phyloP scores from a whole-genome alignment of 1,139 yeast genomes.

The Candida pseudoviswanathii region DNA sequence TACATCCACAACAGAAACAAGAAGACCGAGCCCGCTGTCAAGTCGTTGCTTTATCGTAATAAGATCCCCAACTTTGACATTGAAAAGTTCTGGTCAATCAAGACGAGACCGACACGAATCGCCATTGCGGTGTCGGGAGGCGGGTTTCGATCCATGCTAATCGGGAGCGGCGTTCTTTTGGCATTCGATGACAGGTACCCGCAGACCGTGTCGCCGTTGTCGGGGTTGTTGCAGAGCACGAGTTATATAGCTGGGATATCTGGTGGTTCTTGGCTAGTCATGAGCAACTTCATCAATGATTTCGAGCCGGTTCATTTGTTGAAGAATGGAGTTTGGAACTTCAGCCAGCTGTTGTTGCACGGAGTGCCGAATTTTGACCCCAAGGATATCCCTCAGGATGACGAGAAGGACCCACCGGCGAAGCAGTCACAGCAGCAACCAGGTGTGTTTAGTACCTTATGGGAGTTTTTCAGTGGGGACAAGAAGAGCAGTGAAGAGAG shows the following conservation, averaged over 20 bases:
- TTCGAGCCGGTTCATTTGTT: conserved; percentile 42
- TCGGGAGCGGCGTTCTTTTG: conserved; percentile 61
- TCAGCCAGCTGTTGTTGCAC: conserved; percentile 51
- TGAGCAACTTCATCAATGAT: conserved; percentile 52
- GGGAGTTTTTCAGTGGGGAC: conserved; percentile 17
- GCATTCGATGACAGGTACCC: conserved; percentile 54
- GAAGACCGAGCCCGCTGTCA: conserved; percentile 32
- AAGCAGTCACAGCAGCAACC: conserved; percentile 33
- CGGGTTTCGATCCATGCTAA: conserved; percentile 68
- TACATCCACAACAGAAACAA: conserved; percentile 39
- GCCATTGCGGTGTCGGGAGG: conserved; percentile 74
- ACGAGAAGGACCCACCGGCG: not conserved
- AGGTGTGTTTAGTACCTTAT: conserved; percentile 40
- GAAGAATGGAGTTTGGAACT: conserved; percentile 39
- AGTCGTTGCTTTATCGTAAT: conserved; percentile 35
- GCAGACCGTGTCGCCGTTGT: conserved; percentile 35
- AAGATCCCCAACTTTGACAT: conserved; percentile 41
- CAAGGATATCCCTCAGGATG: conserved; percentile 6
- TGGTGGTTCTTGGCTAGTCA: conserved; percentile 71
- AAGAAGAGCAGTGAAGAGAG: conserved; percentile 2
- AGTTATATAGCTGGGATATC: conserved; percentile 64
- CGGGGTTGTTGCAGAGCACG: conserved; percentile 56
- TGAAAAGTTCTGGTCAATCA: conserved; percentile 18
- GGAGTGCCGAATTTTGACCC: conserved; percentile 55
- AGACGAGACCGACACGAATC: conserved; percentile 36